Evolutionary conservation across 2,329 filamentous ascomycete genomes (phyloP).

Genomic region (Hymenoscyphus fructigenus): DNA sequence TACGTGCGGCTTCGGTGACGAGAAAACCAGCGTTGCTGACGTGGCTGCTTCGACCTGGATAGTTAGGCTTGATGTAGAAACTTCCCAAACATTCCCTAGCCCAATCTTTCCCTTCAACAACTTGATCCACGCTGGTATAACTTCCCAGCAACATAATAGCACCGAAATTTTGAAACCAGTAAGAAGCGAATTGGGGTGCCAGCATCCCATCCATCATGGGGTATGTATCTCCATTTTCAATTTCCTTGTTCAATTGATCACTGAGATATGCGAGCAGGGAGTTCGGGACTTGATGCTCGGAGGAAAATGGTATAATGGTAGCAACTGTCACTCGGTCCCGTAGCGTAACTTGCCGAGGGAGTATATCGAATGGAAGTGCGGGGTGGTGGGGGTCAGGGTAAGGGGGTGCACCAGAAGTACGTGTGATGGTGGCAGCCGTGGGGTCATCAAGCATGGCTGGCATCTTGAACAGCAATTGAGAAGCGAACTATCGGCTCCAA

Average conservation of each 20-base stretch:
- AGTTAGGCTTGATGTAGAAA: conserved; percentile 74
- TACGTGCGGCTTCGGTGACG: conserved; percentile 54
- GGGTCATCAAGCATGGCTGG: conserved; percentile 63
- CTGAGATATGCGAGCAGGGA: conserved; percentile 63
- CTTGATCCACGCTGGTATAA: conserved; percentile 52
- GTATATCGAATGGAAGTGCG: conserved; percentile 43
- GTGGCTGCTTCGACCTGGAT: conserved; percentile 71
- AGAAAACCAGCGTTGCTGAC: conserved; percentile 67
- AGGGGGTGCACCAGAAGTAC: conserved; percentile 52
- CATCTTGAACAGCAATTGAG: conserved; percentile 41
- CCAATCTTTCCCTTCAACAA: conserved; percentile 58
- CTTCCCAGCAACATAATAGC: conserved; percentile 70
- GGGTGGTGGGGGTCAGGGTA: conserved; percentile 53
- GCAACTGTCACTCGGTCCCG: conserved; percentile 66
- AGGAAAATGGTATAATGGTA: conserved; percentile 67
- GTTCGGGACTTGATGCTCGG: conserved; percentile 58
- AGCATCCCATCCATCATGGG: conserved; percentile 65
- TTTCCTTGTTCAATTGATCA: conserved; percentile 68
- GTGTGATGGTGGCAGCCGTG: conserved; percentile 52
- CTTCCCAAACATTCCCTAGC: conserved; percentile 64
- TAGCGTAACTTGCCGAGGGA: conserved; percentile 61
- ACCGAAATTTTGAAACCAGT: conserved; percentile 74
- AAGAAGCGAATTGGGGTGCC: conserved; percentile 60
- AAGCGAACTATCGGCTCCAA: conserved; percentile 1
- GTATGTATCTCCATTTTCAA: conserved; percentile 72